phyloP scores from a whole-genome alignment of 805 yeast species.

The Wickerhamomyces hampshirensis region DNA sequence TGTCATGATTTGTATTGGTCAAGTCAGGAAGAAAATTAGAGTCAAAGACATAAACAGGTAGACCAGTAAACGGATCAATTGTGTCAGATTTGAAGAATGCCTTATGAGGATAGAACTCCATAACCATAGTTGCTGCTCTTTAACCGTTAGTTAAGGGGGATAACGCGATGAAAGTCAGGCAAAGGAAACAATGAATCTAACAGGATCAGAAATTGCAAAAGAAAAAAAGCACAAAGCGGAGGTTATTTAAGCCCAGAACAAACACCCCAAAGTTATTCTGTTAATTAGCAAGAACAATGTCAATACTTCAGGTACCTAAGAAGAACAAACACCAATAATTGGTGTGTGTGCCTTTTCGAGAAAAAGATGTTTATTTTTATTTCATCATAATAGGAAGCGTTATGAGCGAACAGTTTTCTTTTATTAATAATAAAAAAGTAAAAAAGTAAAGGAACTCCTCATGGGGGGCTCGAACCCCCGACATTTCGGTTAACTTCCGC shows the following conservation, averaged over 20 bases:
- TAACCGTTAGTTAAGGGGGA: neutral
- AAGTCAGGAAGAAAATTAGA: constrained; percentile 73
- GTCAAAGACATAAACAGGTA: constrained; percentile 79
- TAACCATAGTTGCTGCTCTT: constrained; percentile 1
- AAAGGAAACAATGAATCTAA: neutral
- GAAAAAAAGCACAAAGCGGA: neutral
- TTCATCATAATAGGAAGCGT: neutral
- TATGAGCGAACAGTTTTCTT: constrained; percentile 1
- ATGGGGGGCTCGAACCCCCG: constrained; percentile 22
- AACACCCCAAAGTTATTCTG: too few species aligned
- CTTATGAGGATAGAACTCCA: constrained; percentile 29
- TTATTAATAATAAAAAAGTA: neutral
- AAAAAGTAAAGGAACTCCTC: constrained; percentile 5
- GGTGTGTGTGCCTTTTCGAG: neutral
- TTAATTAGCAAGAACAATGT: neutral
- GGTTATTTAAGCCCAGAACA: constrained; percentile 2
- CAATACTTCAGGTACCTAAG: too few species aligned
- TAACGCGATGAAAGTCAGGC: neutral
- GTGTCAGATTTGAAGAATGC: constrained; percentile 57
- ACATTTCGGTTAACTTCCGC: constrained; percentile 19
- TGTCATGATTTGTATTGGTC: constrained; percentile 32
- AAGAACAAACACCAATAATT: too few species aligned
- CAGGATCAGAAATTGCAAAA: neutral
- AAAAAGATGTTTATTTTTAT: neutral
- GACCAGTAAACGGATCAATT: constrained; percentile 58